Evolutionary conservation across 805 yeast genomes (phyloP).

Genomic region (Candida piceae): DNA sequence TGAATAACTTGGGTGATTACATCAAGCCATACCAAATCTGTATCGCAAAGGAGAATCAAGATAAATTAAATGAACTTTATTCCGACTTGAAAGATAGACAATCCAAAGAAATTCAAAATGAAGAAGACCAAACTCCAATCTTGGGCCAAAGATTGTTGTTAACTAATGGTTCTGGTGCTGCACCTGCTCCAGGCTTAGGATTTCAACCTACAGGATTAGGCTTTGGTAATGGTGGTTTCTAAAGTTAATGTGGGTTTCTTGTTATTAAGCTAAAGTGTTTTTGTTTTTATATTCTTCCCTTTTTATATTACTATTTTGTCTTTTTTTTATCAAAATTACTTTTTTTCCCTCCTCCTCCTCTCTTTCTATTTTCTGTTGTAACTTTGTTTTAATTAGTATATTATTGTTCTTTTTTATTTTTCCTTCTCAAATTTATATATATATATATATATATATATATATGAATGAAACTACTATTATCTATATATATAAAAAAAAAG

Average conservation of each 20-base stretch:
- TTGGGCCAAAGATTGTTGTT: constrained; percentile 70
- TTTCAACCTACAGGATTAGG: constrained; percentile 71
- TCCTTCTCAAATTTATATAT: too few species aligned
- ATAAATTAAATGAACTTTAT: constrained; percentile 57
- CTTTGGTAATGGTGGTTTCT: constrained; percentile 51
- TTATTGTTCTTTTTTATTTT: too few species aligned
- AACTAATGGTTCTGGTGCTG: constrained; percentile 62
- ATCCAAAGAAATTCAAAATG: constrained; percentile 48
- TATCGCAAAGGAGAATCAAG: constrained; percentile 72
- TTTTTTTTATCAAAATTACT: too few species aligned
- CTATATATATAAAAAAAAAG: too few species aligned
- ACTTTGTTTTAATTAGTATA: too few species aligned
- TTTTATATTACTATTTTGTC: constrained; percentile 3
- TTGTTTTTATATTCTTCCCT: not conserved
- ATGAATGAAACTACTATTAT: too few species aligned
- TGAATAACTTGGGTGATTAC: constrained; percentile 76
- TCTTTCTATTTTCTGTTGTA: too few species aligned
- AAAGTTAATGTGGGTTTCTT: constrained; percentile 2
- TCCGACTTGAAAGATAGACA: constrained; percentile 68
- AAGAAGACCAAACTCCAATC: constrained; percentile 41
- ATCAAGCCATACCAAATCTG: constrained; percentile 91
- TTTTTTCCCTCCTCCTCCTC: too few species aligned
- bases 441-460: too few species aligned
- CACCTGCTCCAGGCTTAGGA: constrained; percentile 42
- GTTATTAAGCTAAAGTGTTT: not conserved